These are phyloP conservation scores for Globisporangium nunn DNA, from an alignment of 352 stramenopile species.

Conservation along the genomic window DNA sequence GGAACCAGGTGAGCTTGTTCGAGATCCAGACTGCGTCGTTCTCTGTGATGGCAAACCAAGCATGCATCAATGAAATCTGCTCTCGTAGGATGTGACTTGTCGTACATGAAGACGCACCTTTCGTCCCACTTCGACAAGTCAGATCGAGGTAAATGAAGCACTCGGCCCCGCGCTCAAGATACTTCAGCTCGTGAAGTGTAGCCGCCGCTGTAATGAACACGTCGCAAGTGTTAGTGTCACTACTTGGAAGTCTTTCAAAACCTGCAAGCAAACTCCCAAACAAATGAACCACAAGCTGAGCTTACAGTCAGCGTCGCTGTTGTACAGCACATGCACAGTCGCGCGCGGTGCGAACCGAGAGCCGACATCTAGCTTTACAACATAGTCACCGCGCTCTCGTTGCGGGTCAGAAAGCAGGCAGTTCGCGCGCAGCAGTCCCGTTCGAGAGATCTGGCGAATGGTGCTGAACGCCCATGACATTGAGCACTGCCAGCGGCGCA, in stretches of 20 bases:
- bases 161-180: constrained; percentile 56
- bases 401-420: constrained; percentile 29
- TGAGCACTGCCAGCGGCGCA: constrained; percentile 24
- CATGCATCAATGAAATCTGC: not conserved
- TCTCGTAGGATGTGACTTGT: not conserved
- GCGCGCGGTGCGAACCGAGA: constrained; percentile 42
- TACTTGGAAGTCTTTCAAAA: not conserved
- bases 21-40: constrained; percentile 33
- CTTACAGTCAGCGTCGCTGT: constrained; percentile 63
- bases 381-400: constrained; percentile 47
- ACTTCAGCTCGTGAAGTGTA: constrained; percentile 67
- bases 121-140: constrained; percentile 34
- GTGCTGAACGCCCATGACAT: constrained; percentile 22
- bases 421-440: constrained; percentile 35
- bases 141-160: constrained; percentile 68
- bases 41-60: constrained; percentile 19
- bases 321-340: constrained; percentile 50
- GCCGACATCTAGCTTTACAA: constrained; percentile 59
- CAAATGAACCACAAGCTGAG: not conserved
- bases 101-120: constrained; percentile 22
- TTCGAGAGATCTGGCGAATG: constrained; percentile 28
- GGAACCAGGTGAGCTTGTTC: constrained; percentile 41
- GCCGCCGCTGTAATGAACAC: constrained; percentile 27
- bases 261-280: not conserved
- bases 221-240: no score